Evolutionary conservation across 352 stramenopile species (phyloP).

Genomic region (Aphanomyces cochlioides): DNA sequence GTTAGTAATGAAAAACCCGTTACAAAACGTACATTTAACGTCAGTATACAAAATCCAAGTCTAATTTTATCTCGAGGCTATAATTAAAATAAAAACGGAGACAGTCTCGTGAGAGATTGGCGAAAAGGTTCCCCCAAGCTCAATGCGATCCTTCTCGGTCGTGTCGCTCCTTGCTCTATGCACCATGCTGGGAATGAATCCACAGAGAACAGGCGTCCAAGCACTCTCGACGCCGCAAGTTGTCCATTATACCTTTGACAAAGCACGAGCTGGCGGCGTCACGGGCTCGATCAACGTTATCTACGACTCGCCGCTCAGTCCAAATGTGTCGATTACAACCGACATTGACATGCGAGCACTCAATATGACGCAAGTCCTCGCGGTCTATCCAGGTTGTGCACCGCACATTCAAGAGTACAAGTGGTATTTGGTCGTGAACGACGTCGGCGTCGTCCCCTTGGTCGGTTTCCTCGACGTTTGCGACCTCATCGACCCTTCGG

Average conservation of each 20-base stretch:
- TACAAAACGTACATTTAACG: neutral
- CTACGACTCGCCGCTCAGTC: constrained; percentile 11
- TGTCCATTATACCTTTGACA: constrained; percentile 30
- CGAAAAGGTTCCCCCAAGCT: neutral
- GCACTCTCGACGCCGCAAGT: neutral
- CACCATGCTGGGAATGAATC: neutral
- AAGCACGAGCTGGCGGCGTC: constrained; percentile 25
- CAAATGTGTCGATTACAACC: constrained; percentile 17
- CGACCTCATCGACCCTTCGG: constrained; percentile 11
- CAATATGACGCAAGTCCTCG: constrained; percentile 30
- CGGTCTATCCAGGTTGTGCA: constrained; percentile 17
- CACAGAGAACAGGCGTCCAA: neutral
- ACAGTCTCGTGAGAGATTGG: neutral
- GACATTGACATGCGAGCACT: constrained; percentile 30
- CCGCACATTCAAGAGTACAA: constrained; percentile 29
- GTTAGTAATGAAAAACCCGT: constrained; percentile 5
- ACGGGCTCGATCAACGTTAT: constrained; percentile 23
- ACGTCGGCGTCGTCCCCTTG: constrained; percentile 28
- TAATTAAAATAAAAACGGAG: neutral
- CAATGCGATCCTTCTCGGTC: neutral
- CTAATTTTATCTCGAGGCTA: constrained; percentile 15
- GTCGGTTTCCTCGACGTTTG: constrained; percentile 29
- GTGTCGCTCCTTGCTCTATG: neutral
- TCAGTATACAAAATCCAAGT: constrained; percentile 1
- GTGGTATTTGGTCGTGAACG: constrained; percentile 30